Conservation (phyloP, 176 grass and related monocot species). For the Bonia amplexicaulis region DNA sequence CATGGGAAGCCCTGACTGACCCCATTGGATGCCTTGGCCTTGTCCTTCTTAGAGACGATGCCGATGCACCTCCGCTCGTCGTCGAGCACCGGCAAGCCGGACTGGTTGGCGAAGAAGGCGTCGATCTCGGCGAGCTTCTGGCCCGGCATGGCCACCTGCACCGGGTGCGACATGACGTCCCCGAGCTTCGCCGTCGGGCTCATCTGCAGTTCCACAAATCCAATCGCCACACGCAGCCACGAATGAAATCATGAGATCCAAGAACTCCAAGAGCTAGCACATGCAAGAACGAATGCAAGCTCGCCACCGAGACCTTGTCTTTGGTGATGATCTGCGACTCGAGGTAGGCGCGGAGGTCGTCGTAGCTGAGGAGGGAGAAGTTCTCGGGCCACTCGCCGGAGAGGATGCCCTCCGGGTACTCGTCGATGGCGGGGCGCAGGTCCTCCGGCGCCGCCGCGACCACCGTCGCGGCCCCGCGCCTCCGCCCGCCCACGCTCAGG, state of each 20-base stretch:
- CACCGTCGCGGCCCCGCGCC: background rate
- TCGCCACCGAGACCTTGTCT: conserved; percentile 20
- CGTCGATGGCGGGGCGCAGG: conserved; percentile 54
- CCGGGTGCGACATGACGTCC: conserved; percentile 61
- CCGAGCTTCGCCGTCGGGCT: conserved; percentile 42
- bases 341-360: conserved; percentile 65
- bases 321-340: conserved; percentile 64
- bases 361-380: conserved; percentile 61
- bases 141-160: conserved; percentile 39
- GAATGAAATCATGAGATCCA: background rate
- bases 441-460: conserved; percentile 35
- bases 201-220: conserved; percentile 23
- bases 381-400: conserved; percentile 73
- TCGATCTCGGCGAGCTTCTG: conserved; percentile 57
- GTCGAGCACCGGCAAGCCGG: conserved; percentile 62
- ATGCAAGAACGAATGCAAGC: background rate
- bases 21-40: conserved; percentile 45
- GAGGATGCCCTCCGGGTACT: conserved; percentile 73
- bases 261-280: background rate
- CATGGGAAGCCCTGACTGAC: conserved; percentile 33
- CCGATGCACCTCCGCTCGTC: conserved; percentile 55
- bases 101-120: conserved; percentile 44
- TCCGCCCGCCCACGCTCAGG: background rate
- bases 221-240: background rate
- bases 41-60: conserved; percentile 68